phyloP scores from a whole-genome alignment of 345 rosid species.

The Angophora floribunda region DNA sequence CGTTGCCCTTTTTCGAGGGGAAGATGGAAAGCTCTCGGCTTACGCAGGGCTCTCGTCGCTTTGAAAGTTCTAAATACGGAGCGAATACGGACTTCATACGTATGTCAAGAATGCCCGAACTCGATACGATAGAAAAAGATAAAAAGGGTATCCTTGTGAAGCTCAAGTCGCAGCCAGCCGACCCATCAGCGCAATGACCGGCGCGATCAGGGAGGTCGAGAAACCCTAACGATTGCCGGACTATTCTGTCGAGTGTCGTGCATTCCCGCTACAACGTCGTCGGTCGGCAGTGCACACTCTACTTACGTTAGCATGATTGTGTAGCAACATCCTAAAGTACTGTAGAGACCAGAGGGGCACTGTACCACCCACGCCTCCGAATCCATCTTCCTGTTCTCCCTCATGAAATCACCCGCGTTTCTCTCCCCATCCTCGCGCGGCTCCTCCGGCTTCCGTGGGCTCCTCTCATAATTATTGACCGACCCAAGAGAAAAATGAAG shows the following conservation, averaged over 20 bases:
- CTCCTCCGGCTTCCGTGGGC: not conserved
- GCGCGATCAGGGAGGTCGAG: not conserved
- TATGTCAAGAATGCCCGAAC: not conserved
- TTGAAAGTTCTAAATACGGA: not conserved
- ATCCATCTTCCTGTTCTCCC: not conserved
- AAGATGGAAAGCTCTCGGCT: not conserved
- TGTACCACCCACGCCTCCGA: not conserved
- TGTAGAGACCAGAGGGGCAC: not conserved
- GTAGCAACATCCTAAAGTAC: not conserved
- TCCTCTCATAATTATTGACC: not conserved
- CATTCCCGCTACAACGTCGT: not conserved
- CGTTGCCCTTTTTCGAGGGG: not conserved
- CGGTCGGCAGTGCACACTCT: not conserved
- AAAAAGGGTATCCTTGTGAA: not conserved
- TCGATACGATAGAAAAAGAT: not conserved
- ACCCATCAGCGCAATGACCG: not conserved
- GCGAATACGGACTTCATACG: not conserved
- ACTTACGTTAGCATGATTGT: not conserved
- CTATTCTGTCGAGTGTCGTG: not conserved
- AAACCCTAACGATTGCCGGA: not conserved
- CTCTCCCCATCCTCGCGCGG: not conserved
- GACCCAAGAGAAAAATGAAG: not conserved
- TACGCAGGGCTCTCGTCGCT: not conserved
- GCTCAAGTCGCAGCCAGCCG: not conserved
- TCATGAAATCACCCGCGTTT: not conserved